Evolutionary conservation across 768 basidiomycete species (phyloP), one percentile per base, ranked within the genome.

Genomic region (Mycena venus): DNA sequence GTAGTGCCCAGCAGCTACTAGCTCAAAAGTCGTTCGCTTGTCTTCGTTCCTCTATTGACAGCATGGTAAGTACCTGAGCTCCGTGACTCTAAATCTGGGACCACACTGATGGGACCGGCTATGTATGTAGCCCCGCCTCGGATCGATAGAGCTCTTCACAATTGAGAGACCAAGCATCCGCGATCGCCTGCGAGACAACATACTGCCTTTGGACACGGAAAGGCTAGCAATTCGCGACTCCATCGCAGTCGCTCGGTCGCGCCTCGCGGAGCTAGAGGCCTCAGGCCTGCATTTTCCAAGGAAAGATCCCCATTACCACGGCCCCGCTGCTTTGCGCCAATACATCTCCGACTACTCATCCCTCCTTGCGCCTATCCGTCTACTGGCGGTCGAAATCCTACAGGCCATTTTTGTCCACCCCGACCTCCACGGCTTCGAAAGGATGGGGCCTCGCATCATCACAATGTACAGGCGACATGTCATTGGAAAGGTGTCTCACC

Each of bases 281-380:
- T 23, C n/a, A n/a, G n/a, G 25, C 61, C n/a, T 7, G 40, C 23
- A 6, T 40, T 7, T 38, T n/a, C 23, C 10, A 25, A n/a, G n/a
- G n/a, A n/a, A n/a, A n/a, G n/a, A n/a, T n/a, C n/a, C n/a, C n/a
- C n/a, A n/a, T n/a, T n/a, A n/a, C n/a, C n/a, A n/a, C n/a, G n/a
- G n/a, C n/a, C n/a, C n/a, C n/a, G n/a, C n/a, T n/a, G 31, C 32
- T 29, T 27, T 66, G 25, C 36, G 34, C n/a, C 38, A 56, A 42
- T 61, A 60, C 21, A 29, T 69, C 27, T 32, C 68, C 2, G 42
- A 69, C 27, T 69, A 61, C n/a, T 69, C 68, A 9, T 70, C 68
- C 34, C 47, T 70, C 7, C 68, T 70, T 15, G n/a, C 68, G 9
- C 68, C 68, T 1, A 61, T 70, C 31, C 68, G 68, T 17, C 59